phyloP scores from a whole-genome alignment of 768 basidiomycete species.

The Boletus reticulatus region DNA sequence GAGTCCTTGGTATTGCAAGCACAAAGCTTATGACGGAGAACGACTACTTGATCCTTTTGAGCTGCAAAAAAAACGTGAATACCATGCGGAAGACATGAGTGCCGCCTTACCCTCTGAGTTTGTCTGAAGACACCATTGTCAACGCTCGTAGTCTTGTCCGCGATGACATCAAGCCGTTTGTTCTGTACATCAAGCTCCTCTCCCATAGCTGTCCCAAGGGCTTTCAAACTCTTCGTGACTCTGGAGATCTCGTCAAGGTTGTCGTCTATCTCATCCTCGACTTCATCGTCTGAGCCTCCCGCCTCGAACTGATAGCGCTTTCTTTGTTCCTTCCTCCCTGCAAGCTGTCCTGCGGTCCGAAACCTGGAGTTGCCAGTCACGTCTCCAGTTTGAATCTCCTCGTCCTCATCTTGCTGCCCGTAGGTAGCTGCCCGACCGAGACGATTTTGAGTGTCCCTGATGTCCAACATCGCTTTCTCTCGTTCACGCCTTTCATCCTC shows the following conservation, averaged over 20 bases:
- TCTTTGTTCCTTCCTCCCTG: slow-evolving; percentile 63
- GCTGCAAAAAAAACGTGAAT: slow-evolving; percentile 35
- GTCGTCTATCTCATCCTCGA: slow-evolving; percentile 91
- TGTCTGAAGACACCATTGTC: slow-evolving; percentile 78
- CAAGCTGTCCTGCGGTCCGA: slow-evolving; percentile 50
- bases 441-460: slow-evolving; percentile 84
- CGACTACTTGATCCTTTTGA: slow-evolving; percentile 57
- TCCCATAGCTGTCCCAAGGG: slow-evolving; percentile 78
- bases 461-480: slow-evolving; percentile 82
- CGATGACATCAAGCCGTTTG: slow-evolving; percentile 68
- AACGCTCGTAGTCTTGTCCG: slow-evolving; percentile 71
- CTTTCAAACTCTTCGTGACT: slow-evolving; percentile 74
- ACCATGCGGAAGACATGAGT: slow-evolving; percentile 14
- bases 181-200: slow-evolving; percentile 90
- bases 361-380: slow-evolving; percentile 40
- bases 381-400: slow-evolving; percentile 31
- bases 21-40: not conserved
- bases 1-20: not conserved
- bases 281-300: slow-evolving; percentile 85
- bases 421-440: slow-evolving; percentile 73
- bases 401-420: slow-evolving; percentile 50
- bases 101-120: slow-evolving; percentile 68
- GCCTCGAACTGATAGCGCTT: slow-evolving; percentile 91
- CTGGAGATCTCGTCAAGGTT: slow-evolving; percentile 87
- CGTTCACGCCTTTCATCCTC: slow-evolving; percentile 82